Evolutionary conservation across 1,284 basidiomycete genomes (phyloP).

Genomic region (Schizophyllum amplum): DNA sequence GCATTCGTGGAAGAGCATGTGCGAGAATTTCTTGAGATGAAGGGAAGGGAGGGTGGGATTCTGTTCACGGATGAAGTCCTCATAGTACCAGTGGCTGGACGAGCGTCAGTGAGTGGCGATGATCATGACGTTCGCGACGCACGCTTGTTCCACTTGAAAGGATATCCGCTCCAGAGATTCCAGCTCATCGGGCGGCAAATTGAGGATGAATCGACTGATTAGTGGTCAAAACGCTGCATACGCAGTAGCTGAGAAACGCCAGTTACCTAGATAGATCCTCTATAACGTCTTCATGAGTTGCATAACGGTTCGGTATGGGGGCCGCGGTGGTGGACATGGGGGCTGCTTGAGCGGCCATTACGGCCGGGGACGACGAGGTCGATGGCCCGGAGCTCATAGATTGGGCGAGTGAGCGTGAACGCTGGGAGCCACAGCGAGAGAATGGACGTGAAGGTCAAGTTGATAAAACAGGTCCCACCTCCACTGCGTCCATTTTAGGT

Average conservation of each 20-base stretch:
- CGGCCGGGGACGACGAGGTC: slow-evolving; percentile 69
- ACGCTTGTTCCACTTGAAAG: slow-evolving; percentile 99
- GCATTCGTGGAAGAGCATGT: slow-evolving; percentile 81
- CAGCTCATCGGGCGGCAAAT: slow-evolving; percentile 92
- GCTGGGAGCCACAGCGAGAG: too few species aligned
- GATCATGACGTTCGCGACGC: slow-evolving; percentile 23
- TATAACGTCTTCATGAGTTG: slow-evolving; percentile 70
- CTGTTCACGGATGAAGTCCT: slow-evolving; percentile 93
- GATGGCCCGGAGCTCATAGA: slow-evolving; percentile 32
- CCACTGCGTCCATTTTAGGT: too few species aligned
- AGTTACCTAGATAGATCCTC: slow-evolving; percentile 89
- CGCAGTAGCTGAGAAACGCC: not conserved
- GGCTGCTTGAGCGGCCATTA: slow-evolving; percentile 31
- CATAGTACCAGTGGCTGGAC: slow-evolving; percentile 98
- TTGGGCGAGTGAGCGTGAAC: too few species aligned
- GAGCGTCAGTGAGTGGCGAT: slow-evolving; percentile 10
- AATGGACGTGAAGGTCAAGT: too few species aligned
- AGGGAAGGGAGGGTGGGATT: slow-evolving; percentile 85
- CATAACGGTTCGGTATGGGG: slow-evolving; percentile 53
- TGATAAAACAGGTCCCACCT: too few species aligned
- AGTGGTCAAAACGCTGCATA: slow-evolving; percentile 6
- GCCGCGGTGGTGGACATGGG: slow-evolving; percentile 20
- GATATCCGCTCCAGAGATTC: slow-evolving; percentile 89
- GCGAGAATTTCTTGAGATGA: slow-evolving; percentile 90
- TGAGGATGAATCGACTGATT: slow-evolving; percentile 87